Percentiles rank a stretch among this genome's conserved stretches.
Evolutionary conservation across 2,329 filamentous ascomycete species (phyloP).

Genomic region (Pseudogymnoascus sp.): DNA sequence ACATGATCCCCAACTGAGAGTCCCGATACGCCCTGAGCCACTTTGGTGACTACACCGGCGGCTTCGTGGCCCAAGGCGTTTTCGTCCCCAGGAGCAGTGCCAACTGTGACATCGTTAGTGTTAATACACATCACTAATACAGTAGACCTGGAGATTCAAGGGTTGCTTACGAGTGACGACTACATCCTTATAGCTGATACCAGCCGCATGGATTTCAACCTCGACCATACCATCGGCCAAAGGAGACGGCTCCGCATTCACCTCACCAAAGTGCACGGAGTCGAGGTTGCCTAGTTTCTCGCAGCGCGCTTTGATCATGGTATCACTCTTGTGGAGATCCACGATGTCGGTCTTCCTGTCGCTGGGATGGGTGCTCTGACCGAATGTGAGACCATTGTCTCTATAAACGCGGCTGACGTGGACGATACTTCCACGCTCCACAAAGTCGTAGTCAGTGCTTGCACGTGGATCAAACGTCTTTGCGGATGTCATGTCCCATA

Average conservation of each 20-base stretch:
- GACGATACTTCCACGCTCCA: conserved; percentile 27
- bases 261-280: neutral
- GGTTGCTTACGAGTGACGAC: conserved; percentile 3
- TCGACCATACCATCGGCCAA: neutral
- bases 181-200: neutral
- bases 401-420: conserved; percentile 25
- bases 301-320: neutral
- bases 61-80: conserved; percentile 22
- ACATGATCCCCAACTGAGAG: conserved; percentile 33
- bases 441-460: conserved; percentile 26
- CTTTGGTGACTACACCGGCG: conserved; percentile 25
- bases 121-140: conserved; percentile 12
- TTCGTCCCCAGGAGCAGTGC: conserved; percentile 20
- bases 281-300: conserved; percentile 10
- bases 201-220: neutral
- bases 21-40: conserved; percentile 15
- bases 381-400: conserved; percentile 22
- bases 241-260: neutral
- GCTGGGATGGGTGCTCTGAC: conserved; percentile 7
- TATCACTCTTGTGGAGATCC: conserved; percentile 13
- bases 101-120: conserved; percentile 19
- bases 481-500: neutral
- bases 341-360: conserved; percentile 1
- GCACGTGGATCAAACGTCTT: neutral
- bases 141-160: neutral